phyloP scores from a whole-genome alignment of 345 rosid genomes.

The Gossypium rotundifolium region DNA sequence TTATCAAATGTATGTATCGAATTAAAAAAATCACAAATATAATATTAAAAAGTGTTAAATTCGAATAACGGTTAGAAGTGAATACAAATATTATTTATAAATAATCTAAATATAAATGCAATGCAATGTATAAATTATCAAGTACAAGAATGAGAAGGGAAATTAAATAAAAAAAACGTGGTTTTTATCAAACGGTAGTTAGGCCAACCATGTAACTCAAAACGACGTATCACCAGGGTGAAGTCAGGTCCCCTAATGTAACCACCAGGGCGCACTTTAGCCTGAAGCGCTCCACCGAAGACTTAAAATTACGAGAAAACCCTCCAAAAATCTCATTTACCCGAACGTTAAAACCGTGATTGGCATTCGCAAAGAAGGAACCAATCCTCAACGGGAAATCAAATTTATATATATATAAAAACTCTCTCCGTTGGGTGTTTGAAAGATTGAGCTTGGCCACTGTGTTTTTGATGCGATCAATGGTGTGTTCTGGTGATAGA shows the following conservation, averaged over 20 bases:
- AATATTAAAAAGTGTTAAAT: too few species aligned
- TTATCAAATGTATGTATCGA: too few species aligned
- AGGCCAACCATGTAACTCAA: constrained; percentile 10
- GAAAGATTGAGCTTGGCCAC: not conserved
- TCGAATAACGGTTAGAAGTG: too few species aligned
- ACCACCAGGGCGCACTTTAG: constrained; percentile 23
- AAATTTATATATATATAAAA: not conserved
- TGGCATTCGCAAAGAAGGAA: not conserved
- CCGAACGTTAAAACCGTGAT: constrained; percentile 30
- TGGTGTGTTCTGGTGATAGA: constrained; percentile 33
- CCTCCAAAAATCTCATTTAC: constrained; percentile 5
- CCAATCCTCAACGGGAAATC: not conserved
- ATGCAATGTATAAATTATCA: not conserved
- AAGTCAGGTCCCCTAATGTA: not conserved
- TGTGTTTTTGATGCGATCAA: constrained; percentile 18
- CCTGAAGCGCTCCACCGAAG: not conserved
- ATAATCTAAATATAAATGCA: not conserved
- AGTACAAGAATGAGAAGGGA: too few species aligned
- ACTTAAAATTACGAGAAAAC: constrained; percentile 3
- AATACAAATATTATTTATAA: not conserved
- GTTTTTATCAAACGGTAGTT: constrained; percentile 15
- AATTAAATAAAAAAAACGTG: not conserved
- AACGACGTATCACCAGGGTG: constrained; percentile 22
- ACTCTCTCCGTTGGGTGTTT: constrained; percentile 5
- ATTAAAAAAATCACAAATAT: too few species aligned